Base-by-base conservation (phyloP, 768 basidiomycete species). In the Rhodotorula babjevae region DNA sequence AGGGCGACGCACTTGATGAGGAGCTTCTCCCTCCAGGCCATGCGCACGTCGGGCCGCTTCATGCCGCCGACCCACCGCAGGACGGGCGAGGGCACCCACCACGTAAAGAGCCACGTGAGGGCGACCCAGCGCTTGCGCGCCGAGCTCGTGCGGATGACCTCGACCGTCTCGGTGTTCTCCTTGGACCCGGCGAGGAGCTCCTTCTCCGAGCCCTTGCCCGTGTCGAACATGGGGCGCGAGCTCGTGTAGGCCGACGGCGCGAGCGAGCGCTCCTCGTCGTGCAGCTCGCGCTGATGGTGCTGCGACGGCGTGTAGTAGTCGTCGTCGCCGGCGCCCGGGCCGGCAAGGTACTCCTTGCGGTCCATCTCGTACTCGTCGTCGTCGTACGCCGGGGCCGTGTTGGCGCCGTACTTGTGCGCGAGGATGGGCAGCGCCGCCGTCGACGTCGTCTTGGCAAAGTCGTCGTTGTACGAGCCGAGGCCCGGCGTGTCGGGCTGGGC, bases 11-110 rank as follows among this genome's bases (percentile, higher is more conserved):
- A 75, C 78, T 98, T 97, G 79, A 97, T 86, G 7, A 92, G 91
- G 2, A 97, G 84, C 81, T 99, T 98, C 82, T 98, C 96, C 69
- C 95, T 84, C 96, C 96, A 99, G 3, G 96, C 96, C 81, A 97
- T 93, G 36, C 90, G 87, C 33, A 99, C 85, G 78, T 99, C 96
- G 73, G 89, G 81, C 14, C 95, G 89, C 83, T 97, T 96, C 93
- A 97, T 96, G 42, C 91, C 85, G 2, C 95, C 93, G 65, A 91
- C 73, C 79, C 86, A 87, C 18, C 81, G 84, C 56, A 99, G 82
- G 63, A 88, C 81, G 6, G 85, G 85, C 21, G 85, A 87, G 0
- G 95, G 96, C 11, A 93, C 82, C 92, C 92, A 98, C 84, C 86
- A 99, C 2, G 96, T 99, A 63, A 97, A 83, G 25, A 91, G 79